phyloP scores from a whole-genome alignment of 805 yeast genomes.

The Zygosaccharomyces bisporus region DNA sequence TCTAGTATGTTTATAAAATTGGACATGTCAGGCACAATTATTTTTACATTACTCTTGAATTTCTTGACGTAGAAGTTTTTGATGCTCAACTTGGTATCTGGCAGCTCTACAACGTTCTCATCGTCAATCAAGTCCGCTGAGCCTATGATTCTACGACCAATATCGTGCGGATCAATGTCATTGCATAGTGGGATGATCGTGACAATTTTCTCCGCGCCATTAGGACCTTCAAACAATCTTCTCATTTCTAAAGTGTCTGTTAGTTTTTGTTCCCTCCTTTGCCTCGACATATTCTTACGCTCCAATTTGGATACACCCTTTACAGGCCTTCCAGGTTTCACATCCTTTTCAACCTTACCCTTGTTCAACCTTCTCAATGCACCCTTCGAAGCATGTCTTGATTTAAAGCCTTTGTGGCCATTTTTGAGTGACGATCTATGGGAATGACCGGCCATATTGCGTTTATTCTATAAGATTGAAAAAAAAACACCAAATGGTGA shows the following conservation, averaged over 20 bases:
- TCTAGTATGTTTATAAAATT: slow-evolving; percentile 71
- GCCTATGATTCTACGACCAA: slow-evolving; percentile 49
- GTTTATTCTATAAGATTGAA: no score
- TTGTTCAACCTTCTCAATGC: slow-evolving; percentile 72
- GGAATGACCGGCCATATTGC: slow-evolving; percentile 64
- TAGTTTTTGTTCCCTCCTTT: slow-evolving; percentile 70
- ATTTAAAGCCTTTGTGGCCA: slow-evolving; percentile 85
- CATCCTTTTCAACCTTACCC: slow-evolving; percentile 81
- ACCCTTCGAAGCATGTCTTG: slow-evolving; percentile 87
- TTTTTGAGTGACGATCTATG: slow-evolving; percentile 83
- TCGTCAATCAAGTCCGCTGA: slow-evolving; percentile 38
- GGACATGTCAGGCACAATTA: slow-evolving; percentile 65
- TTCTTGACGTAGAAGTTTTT: slow-evolving; percentile 51
- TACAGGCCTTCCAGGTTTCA: slow-evolving; percentile 47
- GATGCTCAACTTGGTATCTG: slow-evolving; percentile 42
- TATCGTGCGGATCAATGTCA: slow-evolving; percentile 58
- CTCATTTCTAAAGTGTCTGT: slow-evolving; percentile 53
- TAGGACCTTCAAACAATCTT: slow-evolving; percentile 71
- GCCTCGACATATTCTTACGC: slow-evolving; percentile 75
- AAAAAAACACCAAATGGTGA: no score
- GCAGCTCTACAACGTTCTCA: slow-evolving; percentile 9
- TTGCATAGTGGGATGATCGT: slow-evolving; percentile 75
- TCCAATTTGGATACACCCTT: slow-evolving; percentile 48
- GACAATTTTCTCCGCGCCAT: slow-evolving; percentile 79
- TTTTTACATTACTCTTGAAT: slow-evolving; percentile 70